Percentiles rank a stretch among this genome's conserved stretches.
phyloP scores from a whole-genome alignment of 345 rosid species.

The Raphanus sativus region DNA sequence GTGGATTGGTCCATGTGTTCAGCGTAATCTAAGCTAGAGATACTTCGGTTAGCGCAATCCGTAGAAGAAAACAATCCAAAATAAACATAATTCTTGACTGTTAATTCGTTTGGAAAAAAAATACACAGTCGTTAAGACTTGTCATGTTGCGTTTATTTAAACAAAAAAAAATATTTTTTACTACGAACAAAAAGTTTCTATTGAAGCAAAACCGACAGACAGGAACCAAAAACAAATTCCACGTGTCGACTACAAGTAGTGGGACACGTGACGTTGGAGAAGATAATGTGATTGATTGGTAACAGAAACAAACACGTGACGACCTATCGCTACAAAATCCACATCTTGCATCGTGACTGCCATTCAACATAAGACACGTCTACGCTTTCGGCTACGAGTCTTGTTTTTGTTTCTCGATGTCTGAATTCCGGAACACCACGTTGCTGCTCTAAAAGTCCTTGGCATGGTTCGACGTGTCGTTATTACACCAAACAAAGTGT shows the following conservation, averaged over 20 bases:
- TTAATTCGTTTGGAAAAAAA: background rate
- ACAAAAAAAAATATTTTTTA: no score
- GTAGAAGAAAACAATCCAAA: background rate
- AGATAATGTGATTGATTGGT: conserved; percentile 8
- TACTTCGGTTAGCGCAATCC: background rate
- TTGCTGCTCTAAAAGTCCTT: conserved; percentile 16
- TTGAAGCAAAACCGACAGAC: conserved; percentile 1
- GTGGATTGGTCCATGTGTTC: background rate
- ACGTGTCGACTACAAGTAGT: conserved; percentile 20
- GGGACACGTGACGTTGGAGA: background rate
- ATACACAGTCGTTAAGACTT: background rate
- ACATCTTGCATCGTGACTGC: background rate
- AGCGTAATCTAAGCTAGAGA: background rate
- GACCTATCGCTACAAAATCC: conserved; percentile 17
- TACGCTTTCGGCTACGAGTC: conserved; percentile 10
- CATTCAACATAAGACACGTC: conserved; percentile 25
- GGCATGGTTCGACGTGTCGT: conserved; percentile 19
- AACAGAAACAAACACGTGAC: conserved; percentile 26
- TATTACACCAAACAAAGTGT: conserved; percentile 17
- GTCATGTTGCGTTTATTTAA: background rate
- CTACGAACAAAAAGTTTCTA: background rate
- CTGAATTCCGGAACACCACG: conserved; percentile 14
- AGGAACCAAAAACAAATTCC: background rate
- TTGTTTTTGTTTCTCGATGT: conserved; percentile 7
- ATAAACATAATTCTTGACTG: background rate